These are phyloP conservation scores for Cyclotella kingstonii DNA, from an alignment of 108 stramenopile species.

Conservation along the genomic window DNA sequence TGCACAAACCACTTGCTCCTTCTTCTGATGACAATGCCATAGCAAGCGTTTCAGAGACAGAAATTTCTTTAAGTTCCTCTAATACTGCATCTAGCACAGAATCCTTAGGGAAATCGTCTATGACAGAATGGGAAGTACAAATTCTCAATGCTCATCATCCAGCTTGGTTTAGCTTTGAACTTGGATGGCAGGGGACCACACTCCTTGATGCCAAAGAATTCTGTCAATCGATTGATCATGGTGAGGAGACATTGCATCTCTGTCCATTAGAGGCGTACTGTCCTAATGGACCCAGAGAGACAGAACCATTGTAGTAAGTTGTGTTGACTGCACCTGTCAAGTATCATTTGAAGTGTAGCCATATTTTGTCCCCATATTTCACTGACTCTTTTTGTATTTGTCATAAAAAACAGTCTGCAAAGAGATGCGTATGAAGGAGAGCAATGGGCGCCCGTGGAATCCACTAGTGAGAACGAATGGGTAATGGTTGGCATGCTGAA, in stretches of 20 bases:
- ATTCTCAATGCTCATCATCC: constrained; percentile 24
- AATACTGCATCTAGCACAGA: background rate
- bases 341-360: constrained; percentile 3
- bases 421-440: constrained; percentile 35
- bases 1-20: constrained; percentile 15
- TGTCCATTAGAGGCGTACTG: constrained; percentile 22
- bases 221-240: constrained; percentile 30
- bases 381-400: constrained; percentile 6
- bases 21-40: background rate
- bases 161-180: constrained; percentile 21
- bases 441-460: constrained; percentile 41
- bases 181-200: constrained; percentile 40
- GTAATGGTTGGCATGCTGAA: constrained; percentile 43
- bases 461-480: constrained; percentile 22
- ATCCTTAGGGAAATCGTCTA: background rate
- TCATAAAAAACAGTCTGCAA: constrained; percentile 18
- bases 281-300: constrained; percentile 12
- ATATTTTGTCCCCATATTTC: constrained; percentile 11
- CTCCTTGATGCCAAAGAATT: constrained; percentile 27
- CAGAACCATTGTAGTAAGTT: constrained; percentile 1
- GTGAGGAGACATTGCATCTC: constrained; percentile 6
- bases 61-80: background rate
- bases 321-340: background rate
- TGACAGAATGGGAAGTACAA: constrained; percentile 32
- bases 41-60: background rate